Percentiles rank a stretch among this genome's conserved stretches.
These are phyloP conservation scores for Geranomyces michiganensis DNA, from an alignment of 192 early-diverging fungal species.

Conservation along the genomic window DNA sequence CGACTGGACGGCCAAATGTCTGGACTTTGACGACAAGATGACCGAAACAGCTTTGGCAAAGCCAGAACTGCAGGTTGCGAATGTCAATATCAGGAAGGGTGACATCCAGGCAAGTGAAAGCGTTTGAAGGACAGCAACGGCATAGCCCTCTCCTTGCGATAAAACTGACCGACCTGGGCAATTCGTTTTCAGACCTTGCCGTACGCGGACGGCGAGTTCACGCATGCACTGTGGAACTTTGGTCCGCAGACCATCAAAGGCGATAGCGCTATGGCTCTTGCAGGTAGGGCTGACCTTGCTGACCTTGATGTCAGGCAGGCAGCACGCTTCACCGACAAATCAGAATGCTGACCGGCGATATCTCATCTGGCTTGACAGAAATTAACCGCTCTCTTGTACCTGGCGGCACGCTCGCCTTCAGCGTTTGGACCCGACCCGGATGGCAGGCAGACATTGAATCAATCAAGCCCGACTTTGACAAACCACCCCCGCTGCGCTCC, in stretches of 20 bases:
- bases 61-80: conserved; percentile 9
- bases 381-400: conserved; percentile 9
- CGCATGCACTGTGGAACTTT: conserved; percentile 21
- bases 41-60: conserved; percentile 10
- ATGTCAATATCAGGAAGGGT: conserved; percentile 14
- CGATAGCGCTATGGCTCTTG: conserved; percentile 3
- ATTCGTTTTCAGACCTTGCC: conserved; percentile 8
- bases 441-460: conserved; percentile 14
- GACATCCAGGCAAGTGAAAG: conserved; percentile 10
- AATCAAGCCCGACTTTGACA: conserved; percentile 13
- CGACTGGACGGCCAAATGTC: conserved; percentile 5
- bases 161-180: not conserved
- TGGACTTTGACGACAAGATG: conserved; percentile 17
- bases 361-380: conserved; percentile 1
- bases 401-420: conserved; percentile 12
- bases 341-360: not conserved
- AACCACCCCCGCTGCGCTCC: conserved; percentile 15
- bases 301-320: not conserved
- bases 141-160: conserved; percentile 1
- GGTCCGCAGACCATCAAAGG: conserved; percentile 21
- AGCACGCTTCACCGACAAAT: not conserved
- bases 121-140: not conserved
- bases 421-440: conserved; percentile 11
- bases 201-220: conserved; percentile 13
- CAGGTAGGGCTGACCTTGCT: conserved; percentile 7